These are phyloP conservation scores for Cutaneotrichosporon cyanovorans DNA, from an alignment of 1,284 basidiomycete species.

Conservation along the genomic window DNA sequence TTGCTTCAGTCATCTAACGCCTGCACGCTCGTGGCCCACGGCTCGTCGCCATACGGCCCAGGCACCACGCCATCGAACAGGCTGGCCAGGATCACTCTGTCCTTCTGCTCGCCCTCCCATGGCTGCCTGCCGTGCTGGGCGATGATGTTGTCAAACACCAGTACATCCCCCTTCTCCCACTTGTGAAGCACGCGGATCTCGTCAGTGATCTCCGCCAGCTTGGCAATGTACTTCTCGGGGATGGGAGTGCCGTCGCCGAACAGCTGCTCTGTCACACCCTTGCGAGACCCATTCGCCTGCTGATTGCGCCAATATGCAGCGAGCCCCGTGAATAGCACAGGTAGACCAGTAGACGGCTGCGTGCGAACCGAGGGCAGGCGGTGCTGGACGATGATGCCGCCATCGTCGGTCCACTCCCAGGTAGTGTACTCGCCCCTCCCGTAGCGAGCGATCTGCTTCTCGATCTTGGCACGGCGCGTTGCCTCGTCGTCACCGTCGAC, in stretches of 20 bases:
- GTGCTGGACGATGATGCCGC: conserved; percentile 10
- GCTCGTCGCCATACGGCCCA: conserved; percentile 4
- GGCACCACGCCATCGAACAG: conserved; percentile 10
- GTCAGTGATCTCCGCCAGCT: conserved; percentile 13
- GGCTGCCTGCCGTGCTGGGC: conserved; percentile 14
- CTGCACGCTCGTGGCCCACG: conserved; percentile 8
- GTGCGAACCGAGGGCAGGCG: conserved; percentile 8
- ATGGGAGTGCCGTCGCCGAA: conserved; percentile 18
- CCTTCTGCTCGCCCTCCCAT: conserved; percentile 10
- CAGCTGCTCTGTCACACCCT: neutral
- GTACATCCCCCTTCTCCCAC: conserved; percentile 15
- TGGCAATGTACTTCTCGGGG: conserved; percentile 9
- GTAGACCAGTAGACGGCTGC: conserved; percentile 6
- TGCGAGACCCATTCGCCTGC: conserved; percentile 2
- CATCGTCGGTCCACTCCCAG: conserved; percentile 15
- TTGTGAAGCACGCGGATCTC: conserved; percentile 14
- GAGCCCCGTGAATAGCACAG: conserved; percentile 8
- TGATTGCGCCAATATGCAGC: conserved; percentile 8
- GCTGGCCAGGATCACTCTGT: conserved; percentile 7
- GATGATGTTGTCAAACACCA: conserved; percentile 13
- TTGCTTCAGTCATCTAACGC: conserved; percentile 1
- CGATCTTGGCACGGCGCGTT: conserved; percentile 7
- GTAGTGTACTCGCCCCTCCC: conserved; percentile 10
- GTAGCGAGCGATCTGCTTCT: conserved; percentile 15
- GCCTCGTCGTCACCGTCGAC: conserved; percentile 8